Base-by-base conservation (phyloP, 352 stramenopile species). In the Globisporangium nodosum region DNA sequence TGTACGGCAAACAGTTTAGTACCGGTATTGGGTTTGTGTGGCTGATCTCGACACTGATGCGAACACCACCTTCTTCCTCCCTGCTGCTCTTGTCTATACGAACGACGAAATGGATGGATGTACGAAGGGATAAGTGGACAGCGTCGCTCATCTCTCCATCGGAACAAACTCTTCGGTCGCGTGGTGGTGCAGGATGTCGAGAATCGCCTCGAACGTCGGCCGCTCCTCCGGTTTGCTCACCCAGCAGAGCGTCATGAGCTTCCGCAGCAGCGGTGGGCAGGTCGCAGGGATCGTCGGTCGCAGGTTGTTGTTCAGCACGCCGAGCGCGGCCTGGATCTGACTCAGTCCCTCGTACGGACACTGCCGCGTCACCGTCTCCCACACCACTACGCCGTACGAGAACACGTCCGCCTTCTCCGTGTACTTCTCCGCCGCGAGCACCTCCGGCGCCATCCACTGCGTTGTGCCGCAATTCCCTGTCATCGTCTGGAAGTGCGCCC, bases 331-430 rank as follows among this genome's bases (percentile, higher is more conserved):
- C 63, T 96, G 85, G 54, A 97, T 96, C 58, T 96, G 90, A 24
- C 88, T 88, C 55, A 97, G 69, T 3, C 88, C 92, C 47, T 96
- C 87, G 63, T 97, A 97, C 15, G 92, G 92, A 71, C 94, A 96
- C 40, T 88, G 76, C 7, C 88, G 73, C 43, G 91, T 96, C 54
- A 96, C 84, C 4, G 92, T 97, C 61, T 94, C 85, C 82, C 82
- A 94, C 16, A 86, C 67, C n/a, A 95, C 85, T 20, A 95, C 74
- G 27, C 81, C 85, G 60, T 88, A 95, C 24, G 85, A 95, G 39
- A 93, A 95, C 20, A 95, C 83, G 59, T 95, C 85, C 15, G 85
- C 83, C 61, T 93, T 93, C 60, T 95, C 84, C 35, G 85, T 92
- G 72, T 93, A 93, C 62, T 93, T 93, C 35, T 91, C 83, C 8